Percentiles rank a stretch among this genome's conserved stretches.
phyloP scores from a whole-genome alignment of 192 early-diverging fungal genomes.

The Pilobolus umbonatus region DNA sequence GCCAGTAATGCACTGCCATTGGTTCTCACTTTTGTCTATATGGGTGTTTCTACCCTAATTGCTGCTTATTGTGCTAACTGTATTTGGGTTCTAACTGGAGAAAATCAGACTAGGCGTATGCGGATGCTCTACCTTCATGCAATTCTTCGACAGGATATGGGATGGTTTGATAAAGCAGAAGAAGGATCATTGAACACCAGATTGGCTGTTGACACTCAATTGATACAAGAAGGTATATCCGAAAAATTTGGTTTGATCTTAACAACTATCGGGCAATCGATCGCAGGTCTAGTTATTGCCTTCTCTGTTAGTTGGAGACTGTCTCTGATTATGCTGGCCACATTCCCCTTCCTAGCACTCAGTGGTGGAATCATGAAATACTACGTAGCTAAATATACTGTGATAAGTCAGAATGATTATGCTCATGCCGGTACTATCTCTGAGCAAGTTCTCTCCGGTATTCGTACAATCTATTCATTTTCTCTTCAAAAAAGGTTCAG shows the following conservation, averaged over 20 bases:
- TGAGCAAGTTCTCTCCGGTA: conserved; percentile 71
- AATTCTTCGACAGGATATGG: conserved; percentile 78
- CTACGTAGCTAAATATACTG: conserved; percentile 38
- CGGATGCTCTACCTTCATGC: conserved; percentile 65
- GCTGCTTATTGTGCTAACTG: conserved; percentile 58
- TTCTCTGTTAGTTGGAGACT: conserved; percentile 59
- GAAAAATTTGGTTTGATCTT: conserved; percentile 76
- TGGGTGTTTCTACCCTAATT: conserved; percentile 54
- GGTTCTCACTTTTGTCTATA: conserved; percentile 47
- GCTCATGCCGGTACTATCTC: conserved; percentile 79
- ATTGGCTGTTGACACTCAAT: conserved; percentile 73
- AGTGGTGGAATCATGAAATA: conserved; percentile 24
- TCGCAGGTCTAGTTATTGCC: conserved; percentile 52
- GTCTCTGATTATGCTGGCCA: conserved; percentile 72
- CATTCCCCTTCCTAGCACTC: conserved; percentile 66
- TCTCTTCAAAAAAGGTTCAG: conserved; percentile 68
- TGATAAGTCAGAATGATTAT: conserved; percentile 55
- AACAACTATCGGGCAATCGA: conserved; percentile 56
- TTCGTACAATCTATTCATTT: conserved; percentile 84
- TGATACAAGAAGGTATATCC: conserved; percentile 81
- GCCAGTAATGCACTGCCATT: conserved; percentile 12
- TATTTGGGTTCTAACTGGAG: conserved; percentile 46
- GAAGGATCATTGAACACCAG: conserved; percentile 80
- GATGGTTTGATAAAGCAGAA: conserved; percentile 76
- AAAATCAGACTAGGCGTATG: conserved; percentile 65